Evolutionary conservation across 78 protist genomes (phyloP).

Genomic region (Dictyostelium discoideum): DNA sequence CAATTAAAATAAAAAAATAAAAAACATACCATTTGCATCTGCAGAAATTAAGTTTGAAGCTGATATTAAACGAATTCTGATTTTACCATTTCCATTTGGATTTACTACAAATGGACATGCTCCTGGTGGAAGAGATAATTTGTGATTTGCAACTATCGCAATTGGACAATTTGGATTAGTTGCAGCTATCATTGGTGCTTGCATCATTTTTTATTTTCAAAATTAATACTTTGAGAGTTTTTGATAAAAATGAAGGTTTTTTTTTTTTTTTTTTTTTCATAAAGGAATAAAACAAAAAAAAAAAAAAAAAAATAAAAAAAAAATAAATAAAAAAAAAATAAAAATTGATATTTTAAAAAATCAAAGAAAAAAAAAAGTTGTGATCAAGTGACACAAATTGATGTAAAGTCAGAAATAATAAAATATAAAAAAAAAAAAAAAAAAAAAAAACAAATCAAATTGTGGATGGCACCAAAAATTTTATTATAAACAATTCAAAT

Average conservation of each 20-base stretch:
- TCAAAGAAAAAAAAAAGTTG: background rate
- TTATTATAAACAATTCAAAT: background rate
- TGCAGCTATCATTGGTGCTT: background rate
- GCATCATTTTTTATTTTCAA: no score
- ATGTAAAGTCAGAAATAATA: background rate
- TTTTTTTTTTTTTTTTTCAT: no score
- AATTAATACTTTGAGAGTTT: background rate
- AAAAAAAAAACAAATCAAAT: no score
- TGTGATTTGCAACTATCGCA: background rate
- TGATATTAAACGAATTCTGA: slow-evolving; percentile 18
- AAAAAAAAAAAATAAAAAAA: no score
- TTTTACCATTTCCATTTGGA: background rate
- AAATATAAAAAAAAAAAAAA: no score
- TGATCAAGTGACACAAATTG: background rate
- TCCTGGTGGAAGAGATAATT: background rate
- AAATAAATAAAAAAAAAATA: no score
- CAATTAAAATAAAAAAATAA: no score
- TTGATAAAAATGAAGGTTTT: background rate
- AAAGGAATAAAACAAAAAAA: no score
- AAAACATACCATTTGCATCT: slow-evolving; percentile 23
- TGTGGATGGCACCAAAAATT: no score
- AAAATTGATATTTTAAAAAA: background rate
- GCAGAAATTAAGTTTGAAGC: slow-evolving; percentile 31
- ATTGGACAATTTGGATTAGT: background rate
- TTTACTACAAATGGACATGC: background rate